phyloP scores from a whole-genome alignment of 2,329 filamentous ascomycete genomes.

The Colletotrichum abscissum region DNA sequence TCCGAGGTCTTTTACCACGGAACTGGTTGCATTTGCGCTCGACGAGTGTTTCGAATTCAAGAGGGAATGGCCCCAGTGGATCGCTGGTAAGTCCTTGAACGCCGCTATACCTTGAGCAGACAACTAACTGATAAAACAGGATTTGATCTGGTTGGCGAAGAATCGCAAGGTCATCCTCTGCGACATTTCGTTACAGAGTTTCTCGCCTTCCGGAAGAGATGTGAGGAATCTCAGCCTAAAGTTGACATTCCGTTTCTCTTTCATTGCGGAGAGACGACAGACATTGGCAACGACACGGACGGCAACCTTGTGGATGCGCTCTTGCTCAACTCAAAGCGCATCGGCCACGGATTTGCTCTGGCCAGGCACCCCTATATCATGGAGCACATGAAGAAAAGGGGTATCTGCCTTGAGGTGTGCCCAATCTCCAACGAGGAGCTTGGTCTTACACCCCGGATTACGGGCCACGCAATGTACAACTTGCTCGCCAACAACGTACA shows the following conservation, averaged over 20 bases:
- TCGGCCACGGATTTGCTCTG: constrained; percentile 80
- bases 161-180: constrained; percentile 69
- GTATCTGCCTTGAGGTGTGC: constrained; percentile 79
- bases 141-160: constrained; percentile 78
- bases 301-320: constrained; percentile 78
- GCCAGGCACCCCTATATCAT: constrained; percentile 75
- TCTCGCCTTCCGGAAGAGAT: constrained; percentile 65
- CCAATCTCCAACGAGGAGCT: constrained; percentile 83
- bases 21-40: constrained; percentile 62
- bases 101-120: not conserved
- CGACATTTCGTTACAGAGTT: constrained; percentile 66
- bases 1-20: constrained; percentile 67
- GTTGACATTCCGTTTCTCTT: constrained; percentile 78
- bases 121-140: constrained; percentile 51
- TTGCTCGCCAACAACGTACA: constrained; percentile 79
- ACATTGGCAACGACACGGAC: constrained; percentile 72
- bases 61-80: constrained; percentile 63
- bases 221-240: constrained; percentile 50
- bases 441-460: constrained; percentile 73
- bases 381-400: constrained; percentile 70
- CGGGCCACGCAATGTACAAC: constrained; percentile 74
- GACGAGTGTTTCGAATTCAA: constrained; percentile 73
- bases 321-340: constrained; percentile 73
- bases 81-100: constrained; percentile 65
- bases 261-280: constrained; percentile 81